Evolutionary conservation across 2,329 filamentous ascomycete genomes (phyloP).

Genomic region (Pseudogymnoascus verrucosus): DNA sequence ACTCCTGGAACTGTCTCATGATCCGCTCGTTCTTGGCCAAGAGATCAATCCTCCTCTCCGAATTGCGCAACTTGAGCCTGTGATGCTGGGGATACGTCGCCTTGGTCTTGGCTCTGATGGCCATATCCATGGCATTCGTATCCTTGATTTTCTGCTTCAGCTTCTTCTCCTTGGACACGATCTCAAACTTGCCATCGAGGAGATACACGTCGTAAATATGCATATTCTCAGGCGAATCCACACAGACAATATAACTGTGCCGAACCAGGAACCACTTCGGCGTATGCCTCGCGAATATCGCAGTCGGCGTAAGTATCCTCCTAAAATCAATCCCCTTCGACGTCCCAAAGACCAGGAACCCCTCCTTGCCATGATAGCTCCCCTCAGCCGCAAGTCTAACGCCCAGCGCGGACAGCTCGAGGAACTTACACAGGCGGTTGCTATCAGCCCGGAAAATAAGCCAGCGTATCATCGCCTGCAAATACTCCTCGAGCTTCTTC

Average conservation of each 20-base stretch:
- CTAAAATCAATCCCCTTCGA: slow-evolving; percentile 83
- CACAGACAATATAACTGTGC: slow-evolving; percentile 94
- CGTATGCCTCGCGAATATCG: slow-evolving; percentile 73
- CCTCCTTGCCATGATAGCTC: slow-evolving; percentile 96
- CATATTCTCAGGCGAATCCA: slow-evolving; percentile 98
- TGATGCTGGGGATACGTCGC: slow-evolving; percentile 59
- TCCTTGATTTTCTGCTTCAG: slow-evolving; percentile 52
- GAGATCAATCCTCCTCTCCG: slow-evolving; percentile 85
- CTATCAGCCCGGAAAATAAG: slow-evolving; percentile 95
- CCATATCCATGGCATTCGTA: slow-evolving; percentile 54
- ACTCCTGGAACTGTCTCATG: slow-evolving; percentile 87
- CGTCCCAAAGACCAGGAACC: slow-evolving; percentile 84
- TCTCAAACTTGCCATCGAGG: slow-evolving; percentile 80
- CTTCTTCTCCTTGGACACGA: slow-evolving; percentile 64
- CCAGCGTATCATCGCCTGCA: slow-evolving; percentile 91
- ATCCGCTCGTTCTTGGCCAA: slow-evolving; percentile 86
- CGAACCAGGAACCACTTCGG: slow-evolving; percentile 98
- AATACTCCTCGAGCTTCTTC: slow-evolving; percentile 77
- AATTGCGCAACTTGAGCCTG: slow-evolving; percentile 78
- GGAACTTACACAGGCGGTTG: slow-evolving; percentile 89
- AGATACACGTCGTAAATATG: slow-evolving; percentile 98
- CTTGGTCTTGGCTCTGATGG: slow-evolving; percentile 30
- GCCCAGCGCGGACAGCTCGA: slow-evolving; percentile 88
- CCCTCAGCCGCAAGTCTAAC: slow-evolving; percentile 91
- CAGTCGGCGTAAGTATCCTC: slow-evolving; percentile 67